Evolutionary conservation across 352 stramenopile genomes (phyloP).

Genomic region (Halophytophthora polymorphica): DNA sequence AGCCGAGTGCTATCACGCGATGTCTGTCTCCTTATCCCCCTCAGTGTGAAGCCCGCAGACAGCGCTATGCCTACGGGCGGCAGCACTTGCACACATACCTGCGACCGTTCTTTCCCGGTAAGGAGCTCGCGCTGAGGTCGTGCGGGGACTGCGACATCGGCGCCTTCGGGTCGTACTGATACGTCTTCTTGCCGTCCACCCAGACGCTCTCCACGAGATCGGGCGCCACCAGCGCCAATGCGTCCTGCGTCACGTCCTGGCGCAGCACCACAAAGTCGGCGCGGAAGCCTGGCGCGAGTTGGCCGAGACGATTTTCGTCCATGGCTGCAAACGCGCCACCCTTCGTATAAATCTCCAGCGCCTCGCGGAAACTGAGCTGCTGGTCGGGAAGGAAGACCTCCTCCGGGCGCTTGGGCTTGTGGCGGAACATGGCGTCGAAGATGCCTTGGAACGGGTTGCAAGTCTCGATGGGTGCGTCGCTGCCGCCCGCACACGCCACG

Average conservation of each 20-base stretch:
- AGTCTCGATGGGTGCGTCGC: conserved; percentile 84
- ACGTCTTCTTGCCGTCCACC: conserved; percentile 57
- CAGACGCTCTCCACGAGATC: conserved; percentile 67
- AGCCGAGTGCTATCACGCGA: neutral
- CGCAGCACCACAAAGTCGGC: conserved; percentile 78
- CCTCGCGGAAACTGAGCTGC: conserved; percentile 66
- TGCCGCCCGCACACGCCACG: conserved; percentile 78
- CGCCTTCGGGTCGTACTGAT: conserved; percentile 31
- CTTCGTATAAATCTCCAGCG: conserved; percentile 80
- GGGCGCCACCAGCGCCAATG: conserved; percentile 33
- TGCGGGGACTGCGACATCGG: neutral
- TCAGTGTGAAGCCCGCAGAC: too few relatives aligned
- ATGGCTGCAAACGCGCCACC: conserved; percentile 66
- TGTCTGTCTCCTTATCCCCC: neutral
- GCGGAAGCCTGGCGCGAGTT: conserved; percentile 45
- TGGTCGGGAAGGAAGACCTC: conserved; percentile 65
- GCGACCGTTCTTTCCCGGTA: conserved; percentile 73
- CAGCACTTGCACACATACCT: conserved; percentile 67
- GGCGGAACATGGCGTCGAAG: conserved; percentile 84
- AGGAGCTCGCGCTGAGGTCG: conserved; percentile 56
- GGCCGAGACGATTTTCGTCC: conserved; percentile 48
- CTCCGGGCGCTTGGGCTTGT: conserved; percentile 42
- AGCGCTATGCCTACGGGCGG: conserved; percentile 15
- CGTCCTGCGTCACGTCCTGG: conserved; percentile 44
- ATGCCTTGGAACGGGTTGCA: conserved; percentile 87